These are phyloP conservation scores for Ophiocordyceps camponoti-rufipedis DNA, from an alignment of 2,329 filamentous ascomycete species.

Conservation along the genomic window DNA sequence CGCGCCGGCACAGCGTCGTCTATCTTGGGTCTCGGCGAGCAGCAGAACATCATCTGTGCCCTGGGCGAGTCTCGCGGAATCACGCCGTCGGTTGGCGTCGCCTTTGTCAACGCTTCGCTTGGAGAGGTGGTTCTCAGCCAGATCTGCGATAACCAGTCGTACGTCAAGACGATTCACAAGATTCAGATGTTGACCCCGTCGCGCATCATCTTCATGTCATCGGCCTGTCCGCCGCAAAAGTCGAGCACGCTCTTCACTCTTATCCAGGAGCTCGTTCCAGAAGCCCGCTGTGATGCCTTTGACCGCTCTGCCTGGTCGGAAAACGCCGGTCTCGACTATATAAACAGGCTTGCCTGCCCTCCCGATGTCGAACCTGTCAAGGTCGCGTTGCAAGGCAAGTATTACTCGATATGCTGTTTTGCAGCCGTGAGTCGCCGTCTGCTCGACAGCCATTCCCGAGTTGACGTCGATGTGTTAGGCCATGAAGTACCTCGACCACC, in stretches of 20 bases:
- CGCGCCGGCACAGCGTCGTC: constrained; percentile 17
- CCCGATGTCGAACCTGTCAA: constrained; percentile 70
- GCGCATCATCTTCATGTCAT: constrained; percentile 59
- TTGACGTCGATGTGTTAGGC: constrained; percentile 29
- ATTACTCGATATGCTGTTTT: constrained; percentile 70
- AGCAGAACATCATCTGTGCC: constrained; percentile 70
- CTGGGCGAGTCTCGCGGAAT: constrained; percentile 77
- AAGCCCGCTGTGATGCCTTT: constrained; percentile 24
- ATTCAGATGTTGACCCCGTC: constrained; percentile 64
- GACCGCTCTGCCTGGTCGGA: constrained; percentile 79
- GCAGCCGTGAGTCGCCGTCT: constrained; percentile 47
- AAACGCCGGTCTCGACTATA: constrained; percentile 54
- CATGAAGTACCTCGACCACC: constrained; percentile 62
- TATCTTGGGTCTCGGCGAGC: constrained; percentile 26
- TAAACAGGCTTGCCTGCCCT: constrained; percentile 60
- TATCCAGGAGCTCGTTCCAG: constrained; percentile 39
- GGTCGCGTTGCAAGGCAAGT: constrained; percentile 64
- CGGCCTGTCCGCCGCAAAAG: constrained; percentile 42
- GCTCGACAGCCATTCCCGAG: too few relatives aligned
- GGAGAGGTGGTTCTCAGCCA: constrained; percentile 75
- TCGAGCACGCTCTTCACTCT: constrained; percentile 60
- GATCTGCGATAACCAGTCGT: constrained; percentile 85
- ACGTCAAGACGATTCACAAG: constrained; percentile 75
- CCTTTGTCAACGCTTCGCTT: constrained; percentile 73
- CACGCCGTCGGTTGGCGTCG: constrained; percentile 66